A percentile compares a stretch with the other conserved stretches of the same genome.
Conservation (phyloP, 352 stramenopile genomes). For the Phytophthora meadii region DNA sequence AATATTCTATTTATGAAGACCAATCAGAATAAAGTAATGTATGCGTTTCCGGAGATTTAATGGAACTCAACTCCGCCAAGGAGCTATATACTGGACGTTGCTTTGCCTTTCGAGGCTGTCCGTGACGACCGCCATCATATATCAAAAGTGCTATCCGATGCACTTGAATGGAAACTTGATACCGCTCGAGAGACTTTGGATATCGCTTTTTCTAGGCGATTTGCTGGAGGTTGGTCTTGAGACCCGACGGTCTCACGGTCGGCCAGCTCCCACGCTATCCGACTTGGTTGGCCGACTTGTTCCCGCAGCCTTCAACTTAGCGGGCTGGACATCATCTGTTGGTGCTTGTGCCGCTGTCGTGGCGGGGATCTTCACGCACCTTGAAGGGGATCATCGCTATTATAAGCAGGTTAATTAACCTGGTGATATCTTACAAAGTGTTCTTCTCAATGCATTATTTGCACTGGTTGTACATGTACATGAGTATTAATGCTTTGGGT, state of each 20-base stretch:
- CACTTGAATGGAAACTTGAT: slow-evolving; percentile 3
- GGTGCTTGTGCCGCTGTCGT: neutral
- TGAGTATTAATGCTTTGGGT: no score
- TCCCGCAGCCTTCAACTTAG: slow-evolving; percentile 10
- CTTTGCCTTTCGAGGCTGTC: neutral
- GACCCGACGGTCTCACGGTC: neutral
- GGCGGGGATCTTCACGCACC: slow-evolving; percentile 5
- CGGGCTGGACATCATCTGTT: neutral
- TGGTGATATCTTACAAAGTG: neutral
- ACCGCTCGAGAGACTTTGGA: slow-evolving; percentile 6
- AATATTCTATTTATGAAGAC: slow-evolving; percentile 5
- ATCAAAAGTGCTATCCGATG: slow-evolving; percentile 4
- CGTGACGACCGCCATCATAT: slow-evolving; percentile 10
- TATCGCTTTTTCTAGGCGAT: neutral
- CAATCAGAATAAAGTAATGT: slow-evolving; percentile 5
- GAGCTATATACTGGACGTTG: no score
- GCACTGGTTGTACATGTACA: neutral
- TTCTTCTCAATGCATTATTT: neutral
- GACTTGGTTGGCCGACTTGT: slow-evolving; percentile 11
- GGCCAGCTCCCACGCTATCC: slow-evolving; percentile 8
- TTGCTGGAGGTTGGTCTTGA: slow-evolving; percentile 2
- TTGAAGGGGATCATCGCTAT: slow-evolving; percentile 8
- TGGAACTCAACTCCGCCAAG: neutral
- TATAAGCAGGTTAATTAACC: neutral
- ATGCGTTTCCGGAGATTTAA: slow-evolving; percentile 17